Conservation (phyloP, 1,139 yeast genomes). For the Debaryomyces fabryi region DNA sequence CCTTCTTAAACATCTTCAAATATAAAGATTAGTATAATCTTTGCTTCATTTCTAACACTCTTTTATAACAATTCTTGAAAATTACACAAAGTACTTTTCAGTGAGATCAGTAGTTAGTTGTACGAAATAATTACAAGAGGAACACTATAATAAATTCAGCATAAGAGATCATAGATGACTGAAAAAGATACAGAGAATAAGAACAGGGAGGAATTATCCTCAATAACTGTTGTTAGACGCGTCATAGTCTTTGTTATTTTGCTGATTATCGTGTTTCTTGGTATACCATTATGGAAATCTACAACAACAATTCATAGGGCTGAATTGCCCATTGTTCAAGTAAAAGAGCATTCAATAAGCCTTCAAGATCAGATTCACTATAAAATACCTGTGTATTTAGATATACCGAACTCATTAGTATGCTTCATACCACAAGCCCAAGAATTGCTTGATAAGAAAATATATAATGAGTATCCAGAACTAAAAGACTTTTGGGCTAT, state of each 20-base stretch:
- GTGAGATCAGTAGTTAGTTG: neutral
- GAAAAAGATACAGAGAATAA: neutral
- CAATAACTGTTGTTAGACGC: conserved; percentile 7
- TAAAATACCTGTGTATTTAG: conserved; percentile 61
- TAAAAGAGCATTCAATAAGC: conserved; percentile 43
- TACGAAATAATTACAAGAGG: neutral
- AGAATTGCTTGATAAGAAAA: conserved; percentile 27
- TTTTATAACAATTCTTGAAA: neutral
- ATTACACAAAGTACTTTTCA: neutral
- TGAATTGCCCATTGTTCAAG: conserved; percentile 60
- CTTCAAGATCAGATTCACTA: conserved; percentile 41
- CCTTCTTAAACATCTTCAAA: conserved; percentile 60
- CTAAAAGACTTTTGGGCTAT: conserved; percentile 31
- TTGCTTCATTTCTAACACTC: neutral
- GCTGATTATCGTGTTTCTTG: conserved; percentile 46
- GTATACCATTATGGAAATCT: conserved; percentile 71
- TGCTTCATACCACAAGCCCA: conserved; percentile 34
- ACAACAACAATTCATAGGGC: conserved; percentile 81
- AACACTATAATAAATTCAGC: neutral
- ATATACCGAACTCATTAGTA: conserved; percentile 35
- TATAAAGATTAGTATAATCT: neutral
- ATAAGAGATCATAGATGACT: neutral
- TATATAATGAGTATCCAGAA: conserved; percentile 25
- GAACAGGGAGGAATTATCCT: neutral
- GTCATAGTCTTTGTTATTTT: conserved; percentile 31